These are phyloP conservation scores for Arachnomyces sp. DNA, from an alignment of 2,329 filamentous ascomycete species.

Conservation along the genomic window DNA sequence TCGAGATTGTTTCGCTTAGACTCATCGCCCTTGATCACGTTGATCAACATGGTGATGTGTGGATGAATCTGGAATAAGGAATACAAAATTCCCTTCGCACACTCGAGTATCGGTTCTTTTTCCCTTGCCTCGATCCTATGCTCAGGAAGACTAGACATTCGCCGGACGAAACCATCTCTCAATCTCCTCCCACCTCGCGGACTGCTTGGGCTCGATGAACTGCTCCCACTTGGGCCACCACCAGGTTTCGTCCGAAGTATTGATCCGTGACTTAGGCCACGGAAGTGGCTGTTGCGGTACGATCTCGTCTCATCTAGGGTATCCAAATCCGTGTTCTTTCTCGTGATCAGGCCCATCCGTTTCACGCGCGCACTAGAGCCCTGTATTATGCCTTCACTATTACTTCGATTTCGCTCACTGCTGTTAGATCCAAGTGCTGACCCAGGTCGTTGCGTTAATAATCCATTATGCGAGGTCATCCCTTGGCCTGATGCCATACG, in stretches of 20 bases:
- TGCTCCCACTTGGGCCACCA: conserved; percentile 25
- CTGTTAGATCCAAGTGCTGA: conserved; percentile 63
- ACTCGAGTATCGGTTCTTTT: conserved; percentile 45
- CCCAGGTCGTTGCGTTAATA: conserved; percentile 55
- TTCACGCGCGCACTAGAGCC: conserved; percentile 43
- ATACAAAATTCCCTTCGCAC: conserved; percentile 48
- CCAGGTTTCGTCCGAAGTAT: conserved; percentile 35
- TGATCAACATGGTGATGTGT: conserved; percentile 38
- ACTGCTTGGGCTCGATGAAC: conserved; percentile 37
- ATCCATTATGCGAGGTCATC: conserved; percentile 27
- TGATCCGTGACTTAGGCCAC: conserved; percentile 51
- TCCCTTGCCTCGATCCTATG: conserved; percentile 42
- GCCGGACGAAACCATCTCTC: conserved; percentile 39
- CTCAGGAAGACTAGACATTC: conserved; percentile 50
- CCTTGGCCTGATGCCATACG: conserved; percentile 45
- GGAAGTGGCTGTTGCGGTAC: conserved; percentile 47
- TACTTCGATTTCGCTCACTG: conserved; percentile 51
- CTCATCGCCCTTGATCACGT: conserved; percentile 40
- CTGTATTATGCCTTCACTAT: conserved; percentile 53
- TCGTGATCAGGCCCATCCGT: conserved; percentile 53
- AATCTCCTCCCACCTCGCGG: conserved; percentile 34
- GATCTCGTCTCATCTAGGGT: conserved; percentile 45
- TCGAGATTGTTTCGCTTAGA: conserved; percentile 44
- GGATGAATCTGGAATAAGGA: conserved; percentile 45
- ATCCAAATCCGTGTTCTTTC: conserved; percentile 47